Base-by-base conservation (phyloP, 1,284 basidiomycete species). In the Fistulinella cinereoalba region DNA sequence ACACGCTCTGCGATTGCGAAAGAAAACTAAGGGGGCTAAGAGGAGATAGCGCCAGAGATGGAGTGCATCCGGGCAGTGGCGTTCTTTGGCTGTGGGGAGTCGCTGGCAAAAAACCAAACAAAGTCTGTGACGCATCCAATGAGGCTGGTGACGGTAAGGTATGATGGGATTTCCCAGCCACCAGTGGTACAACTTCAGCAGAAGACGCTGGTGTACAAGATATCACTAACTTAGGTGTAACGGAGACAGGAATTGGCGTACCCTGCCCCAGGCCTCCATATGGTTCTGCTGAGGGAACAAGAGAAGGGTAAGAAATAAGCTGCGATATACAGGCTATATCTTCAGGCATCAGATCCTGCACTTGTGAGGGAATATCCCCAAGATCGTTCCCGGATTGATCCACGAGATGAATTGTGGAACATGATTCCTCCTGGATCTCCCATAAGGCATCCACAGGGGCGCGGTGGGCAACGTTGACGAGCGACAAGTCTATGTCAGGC, bases 291-390 rank as follows among this genome's bases (percentile, higher is more conserved):
- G 6, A 11, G 11, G 28, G 28, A 13, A 15, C 10, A 23, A 47
- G 31, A 12, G 36, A 32, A 6, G 24, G 3, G 8, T 41, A 27
- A 1, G 33, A 23, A 4, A 31, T 16, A 7, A 28, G 10, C 12
- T 57, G 48, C 0, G 56, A 58, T 0, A 49, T 40, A 4, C 57
- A 65, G 0, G 52, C 59, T 0, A 65, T 48, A 3, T 61, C 63
- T 11, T 61, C 63, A 0, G 19, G 54, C 47, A 55, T 50, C 21
- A 62, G 3, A 0, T 48, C 32, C 8, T 49, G 42, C 0, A 43
- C 12, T 16, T 54, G 44, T 1, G 36, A 47, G 0, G 40, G 32
- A 21, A 48, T 16, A 13, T 62, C 63, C 15, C 61, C 61, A 0
- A 65, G 49, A 18, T 13, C 43, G 12, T 61, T 44, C 1, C 57